Evolutionary conservation across 345 rosid species (phyloP).

Genomic region (Angophora floribunda): DNA sequence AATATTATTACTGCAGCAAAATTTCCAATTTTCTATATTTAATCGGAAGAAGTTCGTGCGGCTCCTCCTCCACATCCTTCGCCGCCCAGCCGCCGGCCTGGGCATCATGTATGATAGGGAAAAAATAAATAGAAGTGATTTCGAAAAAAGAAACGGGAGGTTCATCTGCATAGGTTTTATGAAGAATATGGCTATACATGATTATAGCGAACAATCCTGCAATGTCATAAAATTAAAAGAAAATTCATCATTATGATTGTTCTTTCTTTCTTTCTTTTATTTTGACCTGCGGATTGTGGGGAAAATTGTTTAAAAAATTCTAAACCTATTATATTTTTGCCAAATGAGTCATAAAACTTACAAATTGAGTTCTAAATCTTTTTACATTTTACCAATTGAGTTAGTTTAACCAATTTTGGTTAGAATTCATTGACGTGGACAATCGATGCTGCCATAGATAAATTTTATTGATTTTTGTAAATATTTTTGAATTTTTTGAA

Average conservation of each 20-base stretch:
- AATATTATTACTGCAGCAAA: too few species aligned
- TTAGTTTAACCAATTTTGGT: too few species aligned
- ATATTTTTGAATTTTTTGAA: too few species aligned
- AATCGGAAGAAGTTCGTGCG: not conserved
- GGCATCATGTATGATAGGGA: not conserved
- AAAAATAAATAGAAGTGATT: constrained; percentile 6
- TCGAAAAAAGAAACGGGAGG: constrained; percentile 1
- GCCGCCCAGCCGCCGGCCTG: not conserved
- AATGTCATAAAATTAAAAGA: too few species aligned
- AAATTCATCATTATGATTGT: not conserved
- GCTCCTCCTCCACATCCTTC: not conserved
- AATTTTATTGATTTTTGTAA: too few species aligned
- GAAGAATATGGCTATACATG: not conserved
- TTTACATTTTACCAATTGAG: too few species aligned
- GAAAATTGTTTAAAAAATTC: too few species aligned
- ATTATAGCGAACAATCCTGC: not conserved
- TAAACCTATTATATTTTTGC: too few species aligned
- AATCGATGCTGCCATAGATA: too few species aligned
- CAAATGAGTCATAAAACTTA: too few species aligned
- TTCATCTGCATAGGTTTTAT: not conserved
- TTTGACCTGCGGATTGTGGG: not conserved
- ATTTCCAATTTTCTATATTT: not conserved
- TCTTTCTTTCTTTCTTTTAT: not conserved
- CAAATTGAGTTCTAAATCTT: too few species aligned
- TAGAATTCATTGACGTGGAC: too few species aligned